Base-by-base conservation (phyloP, 1,284 basidiomycete species). In the Trametes polyzona region DNA sequence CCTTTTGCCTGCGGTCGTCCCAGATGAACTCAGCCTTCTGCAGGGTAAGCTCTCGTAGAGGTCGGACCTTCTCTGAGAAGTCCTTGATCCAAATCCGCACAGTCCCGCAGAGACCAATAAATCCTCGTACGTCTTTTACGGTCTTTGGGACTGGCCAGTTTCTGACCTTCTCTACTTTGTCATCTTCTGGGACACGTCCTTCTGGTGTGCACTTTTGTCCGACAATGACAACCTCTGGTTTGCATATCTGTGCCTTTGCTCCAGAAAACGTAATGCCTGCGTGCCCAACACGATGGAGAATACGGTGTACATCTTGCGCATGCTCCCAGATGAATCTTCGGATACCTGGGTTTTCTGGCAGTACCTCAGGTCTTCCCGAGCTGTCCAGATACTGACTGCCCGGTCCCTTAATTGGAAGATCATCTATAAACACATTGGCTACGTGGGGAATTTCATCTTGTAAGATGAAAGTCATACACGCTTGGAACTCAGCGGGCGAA, bases 211-310 rank as follows among this genome's bases (percentile, higher is more conserved):
- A 72, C 0, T 71, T 46, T 0, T 67, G 49, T 0, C 72, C 69
- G 7, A 74, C 72, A 12, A 75, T 70, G 0, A 61, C 39, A 0
- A 74, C 57, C 0, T 46, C 10, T 0, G 69, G 64, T 0, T 65
- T 63, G 0, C 67, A 68, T 0, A 70, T 47, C 2, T 68, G 50
- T 0, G 69, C 42, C 55, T 74, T 74, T 40, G 42, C 30, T 8
- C 71, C 72, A 0, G 70, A 74, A 0, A 67, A 67, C 0, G 69
- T 74, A 3, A 74, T 64, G 0, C 73, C 73, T 0, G 68, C 67
- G 0, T 43, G 51, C 1, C 65, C 65, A 29, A 74, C 58, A 0
- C 56, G 47, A 1, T 71, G 65, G 1, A 74, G 23, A 3, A 74
- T 47, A 0, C 62, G 35, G 52, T 73, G 65, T 0, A 75, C 16